phyloP scores from a whole-genome alignment of 140 eudicot genomes.

The Bidens hawaiensis region DNA sequence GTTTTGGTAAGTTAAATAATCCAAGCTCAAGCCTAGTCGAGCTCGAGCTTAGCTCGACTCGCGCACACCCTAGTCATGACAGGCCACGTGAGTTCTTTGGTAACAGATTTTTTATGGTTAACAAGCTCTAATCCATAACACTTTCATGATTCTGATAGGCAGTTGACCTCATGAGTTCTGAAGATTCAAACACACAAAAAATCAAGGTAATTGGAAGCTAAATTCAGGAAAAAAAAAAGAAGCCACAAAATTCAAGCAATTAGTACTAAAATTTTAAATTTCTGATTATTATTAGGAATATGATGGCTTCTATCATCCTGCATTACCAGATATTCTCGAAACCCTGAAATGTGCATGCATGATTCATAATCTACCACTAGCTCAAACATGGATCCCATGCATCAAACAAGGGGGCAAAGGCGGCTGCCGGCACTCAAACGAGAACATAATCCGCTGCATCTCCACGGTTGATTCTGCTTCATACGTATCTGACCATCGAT shows the following conservation, averaged over 20 bases:
- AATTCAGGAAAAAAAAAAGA: not conserved
- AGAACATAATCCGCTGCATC: constrained; percentile 54
- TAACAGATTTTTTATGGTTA: not conserved
- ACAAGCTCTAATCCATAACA: not conserved
- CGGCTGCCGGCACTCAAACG: constrained; percentile 76
- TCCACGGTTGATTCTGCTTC: constrained; percentile 80
- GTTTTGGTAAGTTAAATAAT: too few species aligned
- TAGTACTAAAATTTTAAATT: not conserved
- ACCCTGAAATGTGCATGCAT: constrained; percentile 53
- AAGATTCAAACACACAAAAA: constrained; percentile 40
- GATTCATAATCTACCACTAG: constrained; percentile 67
- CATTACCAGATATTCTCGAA: constrained; percentile 67
- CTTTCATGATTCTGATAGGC: constrained; percentile 44
- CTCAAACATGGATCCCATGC: constrained; percentile 88
- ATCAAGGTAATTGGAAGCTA: constrained; percentile 44
- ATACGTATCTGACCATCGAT: constrained; percentile 41
- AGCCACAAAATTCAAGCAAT: constrained; percentile 1
- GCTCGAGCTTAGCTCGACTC: too few species aligned
- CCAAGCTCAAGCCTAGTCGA: too few species aligned
- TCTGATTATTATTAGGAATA: constrained; percentile 35
- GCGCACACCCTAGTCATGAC: too few species aligned
- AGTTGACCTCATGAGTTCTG: constrained; percentile 76
- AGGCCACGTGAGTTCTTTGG: not conserved
- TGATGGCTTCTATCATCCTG: constrained; percentile 60
- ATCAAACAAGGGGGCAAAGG: constrained; percentile 66